Percentiles rank a stretch among this genome's conserved stretches.
phyloP scores from a whole-genome alignment of 768 basidiomycete genomes.

The Phallus indusiatus region DNA sequence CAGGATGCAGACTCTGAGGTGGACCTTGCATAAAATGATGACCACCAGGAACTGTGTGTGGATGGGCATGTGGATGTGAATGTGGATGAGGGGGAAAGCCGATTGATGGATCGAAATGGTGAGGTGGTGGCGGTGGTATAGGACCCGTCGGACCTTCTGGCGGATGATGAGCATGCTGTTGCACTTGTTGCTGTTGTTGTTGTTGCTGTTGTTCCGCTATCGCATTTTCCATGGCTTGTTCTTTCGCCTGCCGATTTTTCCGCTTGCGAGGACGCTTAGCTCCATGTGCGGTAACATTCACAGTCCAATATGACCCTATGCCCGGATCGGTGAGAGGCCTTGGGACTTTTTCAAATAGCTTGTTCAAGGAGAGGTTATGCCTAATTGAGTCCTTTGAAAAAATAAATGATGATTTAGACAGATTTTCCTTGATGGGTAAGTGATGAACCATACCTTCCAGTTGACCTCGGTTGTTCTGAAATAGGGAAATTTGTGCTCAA shows the following conservation, averaged over 20 bases:
- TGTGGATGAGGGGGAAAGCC: constrained; percentile 4
- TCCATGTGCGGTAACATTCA: constrained; percentile 74
- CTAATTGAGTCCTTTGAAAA: constrained; percentile 78
- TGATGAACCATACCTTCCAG: constrained; percentile 55
- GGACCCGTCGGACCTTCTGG: neutral
- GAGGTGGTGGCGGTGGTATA: constrained; percentile 3
- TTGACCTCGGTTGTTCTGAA: constrained; percentile 74
- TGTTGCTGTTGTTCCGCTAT: constrained; percentile 1
- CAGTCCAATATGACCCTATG: constrained; percentile 85
- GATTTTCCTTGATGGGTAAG: neutral
- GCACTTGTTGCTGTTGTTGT: neutral
- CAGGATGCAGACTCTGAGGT: constrained; percentile 2
- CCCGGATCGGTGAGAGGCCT: constrained; percentile 79
- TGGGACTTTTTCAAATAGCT: constrained; percentile 73
- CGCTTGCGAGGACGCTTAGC: constrained; percentile 80
- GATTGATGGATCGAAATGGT: constrained; percentile 8
- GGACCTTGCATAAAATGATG: constrained; percentile 10
- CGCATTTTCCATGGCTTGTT: neutral
- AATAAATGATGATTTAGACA: neutral
- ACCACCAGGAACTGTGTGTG: neutral
- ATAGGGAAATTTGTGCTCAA: constrained; percentile 79
- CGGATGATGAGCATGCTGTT: neutral
- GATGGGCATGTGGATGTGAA: neutral
- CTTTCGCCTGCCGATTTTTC: constrained; percentile 2
- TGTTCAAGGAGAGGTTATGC: constrained; percentile 75